phyloP scores from a whole-genome alignment of 352 stramenopile genomes.

The Phytophthora agathidicida region DNA sequence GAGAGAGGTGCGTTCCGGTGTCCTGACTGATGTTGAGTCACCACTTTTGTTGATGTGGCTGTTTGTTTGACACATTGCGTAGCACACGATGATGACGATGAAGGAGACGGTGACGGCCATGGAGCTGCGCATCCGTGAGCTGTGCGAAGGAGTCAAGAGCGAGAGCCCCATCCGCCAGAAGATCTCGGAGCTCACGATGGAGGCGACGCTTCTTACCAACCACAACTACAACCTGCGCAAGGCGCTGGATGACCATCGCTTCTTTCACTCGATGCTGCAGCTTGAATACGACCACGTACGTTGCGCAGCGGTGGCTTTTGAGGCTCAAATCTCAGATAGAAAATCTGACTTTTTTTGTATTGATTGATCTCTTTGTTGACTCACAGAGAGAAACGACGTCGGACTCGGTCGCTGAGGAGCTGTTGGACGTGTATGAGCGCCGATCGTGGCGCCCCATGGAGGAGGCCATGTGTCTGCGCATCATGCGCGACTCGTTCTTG shows the following conservation, averaged over 20 bases:
- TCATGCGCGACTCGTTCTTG: slow-evolving; percentile 59
- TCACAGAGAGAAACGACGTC: slow-evolving; percentile 42
- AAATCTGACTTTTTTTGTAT: neutral
- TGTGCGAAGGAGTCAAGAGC: slow-evolving; percentile 33
- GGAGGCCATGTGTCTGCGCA: slow-evolving; percentile 41
- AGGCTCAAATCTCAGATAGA: neutral
- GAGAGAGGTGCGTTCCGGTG: slow-evolving; percentile 39
- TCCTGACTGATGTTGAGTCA: slow-evolving; percentile 13
- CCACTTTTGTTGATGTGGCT: slow-evolving; percentile 6
- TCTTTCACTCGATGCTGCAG: slow-evolving; percentile 69
- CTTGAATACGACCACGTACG: slow-evolving; percentile 69
- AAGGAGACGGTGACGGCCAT: slow-evolving; percentile 48
- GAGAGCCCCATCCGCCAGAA: slow-evolving; percentile 27
- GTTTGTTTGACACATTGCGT: slow-evolving; percentile 25
- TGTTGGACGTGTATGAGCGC: slow-evolving; percentile 37
- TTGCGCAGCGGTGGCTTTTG: neutral
- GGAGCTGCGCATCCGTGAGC: slow-evolving; percentile 38
- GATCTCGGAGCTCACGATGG: slow-evolving; percentile 45
- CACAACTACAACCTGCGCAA: slow-evolving; percentile 59
- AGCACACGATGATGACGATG: slow-evolving; percentile 63
- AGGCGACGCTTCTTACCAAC: slow-evolving; percentile 50
- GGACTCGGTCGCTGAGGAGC: slow-evolving; percentile 19
- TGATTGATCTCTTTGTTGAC: slow-evolving; percentile 1
- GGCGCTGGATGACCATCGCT: slow-evolving; percentile 54
- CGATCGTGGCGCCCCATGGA: slow-evolving; percentile 47